A percentile compares a stretch with the other conserved stretches of the same genome.
These are phyloP conservation scores for Candida xyloterini DNA, from an alignment of 805 yeast genomes.

Conservation along the genomic window DNA sequence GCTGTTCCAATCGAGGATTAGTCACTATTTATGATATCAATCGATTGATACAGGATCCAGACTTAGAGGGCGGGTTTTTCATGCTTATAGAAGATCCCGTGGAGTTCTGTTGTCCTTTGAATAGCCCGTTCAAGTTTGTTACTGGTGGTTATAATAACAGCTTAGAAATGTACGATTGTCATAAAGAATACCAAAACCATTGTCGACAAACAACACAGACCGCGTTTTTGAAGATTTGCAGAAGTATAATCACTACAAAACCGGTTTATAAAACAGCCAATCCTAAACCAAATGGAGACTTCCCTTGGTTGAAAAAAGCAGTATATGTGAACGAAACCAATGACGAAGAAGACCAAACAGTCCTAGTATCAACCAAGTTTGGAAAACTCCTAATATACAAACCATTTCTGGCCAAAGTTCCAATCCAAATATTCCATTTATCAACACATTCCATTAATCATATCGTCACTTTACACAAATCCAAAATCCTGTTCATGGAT, in stretches of 20 bases:
- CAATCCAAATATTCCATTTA: constrained; percentile 21
- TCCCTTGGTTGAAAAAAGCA: constrained; percentile 30
- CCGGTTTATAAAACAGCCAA: constrained; percentile 24
- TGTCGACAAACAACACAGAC: constrained; percentile 9
- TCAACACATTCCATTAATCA: constrained; percentile 25
- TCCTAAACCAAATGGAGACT: constrained; percentile 20
- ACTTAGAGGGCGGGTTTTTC: constrained; percentile 15
- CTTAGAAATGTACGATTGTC: constrained; percentile 20
- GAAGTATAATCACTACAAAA: constrained; percentile 18
- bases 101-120: constrained; percentile 18
- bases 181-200: constrained; percentile 12
- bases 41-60: constrained; percentile 9
- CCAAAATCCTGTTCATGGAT: constrained; percentile 25
- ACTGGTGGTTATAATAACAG: constrained; percentile 26
- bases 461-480: constrained; percentile 11
- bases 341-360: constrained; percentile 14
- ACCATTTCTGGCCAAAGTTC: constrained; percentile 24
- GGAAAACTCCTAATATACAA: constrained; percentile 27
- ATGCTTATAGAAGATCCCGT: constrained; percentile 22
- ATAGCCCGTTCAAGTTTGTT: constrained; percentile 18
- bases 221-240: constrained; percentile 15
- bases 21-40: constrained; percentile 21
- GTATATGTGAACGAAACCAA: constrained; percentile 12
- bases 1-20: constrained; percentile 27
- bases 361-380: constrained; percentile 25